Conservation (phyloP, 148 eudicot genomes). For the Vaccinium myrtillus region DNA sequence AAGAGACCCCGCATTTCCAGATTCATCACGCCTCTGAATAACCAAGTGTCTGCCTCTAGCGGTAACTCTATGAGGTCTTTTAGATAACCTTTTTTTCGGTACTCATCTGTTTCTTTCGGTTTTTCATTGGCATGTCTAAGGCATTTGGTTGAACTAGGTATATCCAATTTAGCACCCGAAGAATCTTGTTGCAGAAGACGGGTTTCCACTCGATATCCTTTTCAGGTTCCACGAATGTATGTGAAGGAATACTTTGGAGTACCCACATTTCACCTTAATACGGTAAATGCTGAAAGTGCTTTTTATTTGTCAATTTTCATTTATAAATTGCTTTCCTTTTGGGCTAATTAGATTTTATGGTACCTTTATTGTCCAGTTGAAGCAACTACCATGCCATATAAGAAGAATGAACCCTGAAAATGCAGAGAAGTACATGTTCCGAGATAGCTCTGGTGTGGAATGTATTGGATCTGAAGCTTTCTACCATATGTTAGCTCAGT, state of each 20-base stretch:
- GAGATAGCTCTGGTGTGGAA: slow-evolving; percentile 36
- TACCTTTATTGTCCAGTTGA: slow-evolving; percentile 32
- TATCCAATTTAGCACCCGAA: slow-evolving; percentile 36
- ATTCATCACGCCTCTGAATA: slow-evolving; percentile 63
- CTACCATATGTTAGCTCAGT: slow-evolving; percentile 58
- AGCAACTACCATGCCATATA: slow-evolving; percentile 49
- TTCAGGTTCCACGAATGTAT: slow-evolving; percentile 49
- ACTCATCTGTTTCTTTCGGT: neutral
- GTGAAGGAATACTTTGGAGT: slow-evolving; percentile 58
- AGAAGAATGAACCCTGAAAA: slow-evolving; percentile 54
- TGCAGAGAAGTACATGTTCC: slow-evolving; percentile 56
- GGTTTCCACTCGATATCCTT: slow-evolving; percentile 63
- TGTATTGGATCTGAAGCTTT: slow-evolving; percentile 65
- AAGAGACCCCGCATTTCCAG: slow-evolving; percentile 80
- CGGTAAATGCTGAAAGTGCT: slow-evolving; percentile 32
- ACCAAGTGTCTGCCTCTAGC: slow-evolving; percentile 25
- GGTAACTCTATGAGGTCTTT: slow-evolving; percentile 40
- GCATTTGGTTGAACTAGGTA: slow-evolving; percentile 31
- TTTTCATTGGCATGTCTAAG: neutral
- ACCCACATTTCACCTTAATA: slow-evolving; percentile 39
- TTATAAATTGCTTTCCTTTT: slow-evolving; percentile 1
- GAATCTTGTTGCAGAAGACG: slow-evolving; percentile 41
- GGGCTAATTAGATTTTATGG: slow-evolving; percentile 17
- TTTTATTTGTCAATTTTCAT: slow-evolving; percentile 11
- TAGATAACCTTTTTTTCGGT: slow-evolving; percentile 9